phyloP scores from a whole-genome alignment of 805 yeast species.

The Monosporozyma unispora region DNA sequence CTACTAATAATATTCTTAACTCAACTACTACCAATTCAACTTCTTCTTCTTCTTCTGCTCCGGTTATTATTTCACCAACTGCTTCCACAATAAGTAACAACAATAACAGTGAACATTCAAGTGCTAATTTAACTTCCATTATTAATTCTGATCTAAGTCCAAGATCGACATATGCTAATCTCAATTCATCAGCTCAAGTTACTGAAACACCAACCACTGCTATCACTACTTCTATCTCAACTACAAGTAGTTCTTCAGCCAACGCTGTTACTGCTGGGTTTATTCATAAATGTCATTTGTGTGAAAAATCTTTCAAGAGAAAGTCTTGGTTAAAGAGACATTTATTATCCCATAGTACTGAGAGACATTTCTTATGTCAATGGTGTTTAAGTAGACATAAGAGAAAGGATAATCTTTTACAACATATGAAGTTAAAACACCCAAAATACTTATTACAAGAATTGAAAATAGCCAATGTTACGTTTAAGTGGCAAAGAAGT shows the following conservation, averaged over 20 bases:
- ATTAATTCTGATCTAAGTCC: neutral
- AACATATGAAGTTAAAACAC: constrained; percentile 29
- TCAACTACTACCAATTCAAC: neutral
- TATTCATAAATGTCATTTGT: constrained; percentile 24
- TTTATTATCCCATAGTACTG: constrained; percentile 25
- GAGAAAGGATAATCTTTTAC: constrained; percentile 28
- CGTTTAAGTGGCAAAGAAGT: constrained; percentile 4
- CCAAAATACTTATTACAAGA: constrained; percentile 19
- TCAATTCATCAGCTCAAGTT: neutral
- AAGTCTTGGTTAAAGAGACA: constrained; percentile 31
- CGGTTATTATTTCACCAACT: neutral
- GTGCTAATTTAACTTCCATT: neutral
- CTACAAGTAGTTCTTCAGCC: neutral
- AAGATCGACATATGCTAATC: neutral
- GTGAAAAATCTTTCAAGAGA: constrained; percentile 26
- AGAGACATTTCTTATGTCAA: constrained; percentile 26
- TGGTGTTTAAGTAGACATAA: constrained; percentile 30
- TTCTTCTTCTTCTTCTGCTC: neutral
- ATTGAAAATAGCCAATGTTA: constrained; percentile 7
- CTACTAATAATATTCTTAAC: neutral
- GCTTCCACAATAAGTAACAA: neutral
- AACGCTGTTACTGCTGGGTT: neutral
- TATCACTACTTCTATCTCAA: too few species aligned
- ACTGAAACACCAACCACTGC: neutral
- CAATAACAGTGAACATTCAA: neutral